A percentile compares a stretch with the other conserved stretches of the same genome.
These are phyloP conservation scores for Actinomortierella wolfii DNA, from an alignment of 371 early-diverging fungal genomes.

Conservation along the genomic window DNA sequence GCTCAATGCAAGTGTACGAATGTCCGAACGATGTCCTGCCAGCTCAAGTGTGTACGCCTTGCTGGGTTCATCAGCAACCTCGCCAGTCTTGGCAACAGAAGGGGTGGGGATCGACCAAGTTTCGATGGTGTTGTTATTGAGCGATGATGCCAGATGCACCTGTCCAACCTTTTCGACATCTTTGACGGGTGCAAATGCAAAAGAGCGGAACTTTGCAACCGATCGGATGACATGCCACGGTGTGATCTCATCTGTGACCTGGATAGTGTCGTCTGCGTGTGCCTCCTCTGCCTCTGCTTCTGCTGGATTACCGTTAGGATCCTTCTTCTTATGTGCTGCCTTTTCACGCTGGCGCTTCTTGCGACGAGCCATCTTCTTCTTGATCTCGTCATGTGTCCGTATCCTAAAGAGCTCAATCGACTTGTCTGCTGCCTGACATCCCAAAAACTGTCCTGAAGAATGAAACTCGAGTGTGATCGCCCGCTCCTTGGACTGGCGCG, in stretches of 20 bases:
- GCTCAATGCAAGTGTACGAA: constrained; percentile 85
- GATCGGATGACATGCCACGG: constrained; percentile 67
- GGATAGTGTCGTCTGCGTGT: constrained; percentile 51
- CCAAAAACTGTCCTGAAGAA: constrained; percentile 73
- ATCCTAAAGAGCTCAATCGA: constrained; percentile 83
- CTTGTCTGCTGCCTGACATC: constrained; percentile 80
- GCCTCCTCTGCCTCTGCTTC: constrained; percentile 52
- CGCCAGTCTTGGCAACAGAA: constrained; percentile 49
- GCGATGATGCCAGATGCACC: constrained; percentile 58
- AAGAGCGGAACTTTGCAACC: constrained; percentile 73
- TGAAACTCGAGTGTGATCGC: constrained; percentile 73
- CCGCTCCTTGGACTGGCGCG: constrained; percentile 83
- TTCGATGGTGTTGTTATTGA: constrained; percentile 79
- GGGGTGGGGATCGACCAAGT: constrained; percentile 62
- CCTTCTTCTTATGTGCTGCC: constrained; percentile 25
- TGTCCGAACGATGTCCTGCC: constrained; percentile 90
- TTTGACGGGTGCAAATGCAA: constrained; percentile 70
- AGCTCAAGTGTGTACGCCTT: constrained; percentile 73
- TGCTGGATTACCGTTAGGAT: constrained; percentile 31
- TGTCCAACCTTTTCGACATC: constrained; percentile 61
- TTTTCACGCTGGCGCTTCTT: constrained; percentile 85
- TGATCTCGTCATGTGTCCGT: constrained; percentile 75
- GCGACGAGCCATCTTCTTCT: constrained; percentile 81
- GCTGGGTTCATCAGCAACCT: constrained; percentile 58
- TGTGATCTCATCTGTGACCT: constrained; percentile 73